Percentiles rank a stretch among this genome's conserved stretches.
These are phyloP conservation scores for Sarcomyxa edulis DNA, from an alignment of 768 basidiomycete species.

Conservation along the genomic window DNA sequence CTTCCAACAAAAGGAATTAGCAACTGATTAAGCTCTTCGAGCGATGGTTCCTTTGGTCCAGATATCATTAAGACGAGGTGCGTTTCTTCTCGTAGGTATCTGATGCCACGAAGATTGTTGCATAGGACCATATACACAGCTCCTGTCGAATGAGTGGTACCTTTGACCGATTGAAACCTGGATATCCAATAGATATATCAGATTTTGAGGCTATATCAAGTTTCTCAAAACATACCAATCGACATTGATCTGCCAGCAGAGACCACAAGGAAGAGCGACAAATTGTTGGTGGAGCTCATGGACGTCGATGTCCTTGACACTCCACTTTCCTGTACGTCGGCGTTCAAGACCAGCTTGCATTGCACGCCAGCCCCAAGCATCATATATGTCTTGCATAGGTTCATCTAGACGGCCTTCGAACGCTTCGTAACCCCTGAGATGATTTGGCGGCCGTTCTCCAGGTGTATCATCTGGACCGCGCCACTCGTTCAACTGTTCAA, in stretches of 20 bases:
- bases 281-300: conserved; percentile 14
- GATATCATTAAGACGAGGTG: conserved; percentile 15
- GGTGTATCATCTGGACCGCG: conserved; percentile 11
- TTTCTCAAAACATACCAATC: conserved; percentile 13
- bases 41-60: conserved; percentile 15
- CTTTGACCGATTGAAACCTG: conserved; percentile 17
- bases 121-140: conserved; percentile 16
- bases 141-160: conserved; percentile 15
- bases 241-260: conserved; percentile 16
- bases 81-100: conserved; percentile 16
- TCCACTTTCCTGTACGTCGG: conserved; percentile 8
- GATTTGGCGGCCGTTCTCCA: neutral
- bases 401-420: conserved; percentile 6
- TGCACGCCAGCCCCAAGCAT: conserved; percentile 20
- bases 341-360: conserved; percentile 17
- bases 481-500: conserved; percentile 20
- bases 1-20: conserved; percentile 9
- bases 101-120: conserved; percentile 16
- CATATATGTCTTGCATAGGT: conserved; percentile 16
- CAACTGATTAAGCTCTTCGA: conserved; percentile 10
- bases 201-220: neutral
- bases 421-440: conserved; percentile 9
- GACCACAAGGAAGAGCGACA: conserved; percentile 14
- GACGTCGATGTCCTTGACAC: conserved; percentile 16
- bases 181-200: neutral